Base-by-base conservation (phyloP, 768 basidiomycete species). In the Xanthoconium stramineum region DNA sequence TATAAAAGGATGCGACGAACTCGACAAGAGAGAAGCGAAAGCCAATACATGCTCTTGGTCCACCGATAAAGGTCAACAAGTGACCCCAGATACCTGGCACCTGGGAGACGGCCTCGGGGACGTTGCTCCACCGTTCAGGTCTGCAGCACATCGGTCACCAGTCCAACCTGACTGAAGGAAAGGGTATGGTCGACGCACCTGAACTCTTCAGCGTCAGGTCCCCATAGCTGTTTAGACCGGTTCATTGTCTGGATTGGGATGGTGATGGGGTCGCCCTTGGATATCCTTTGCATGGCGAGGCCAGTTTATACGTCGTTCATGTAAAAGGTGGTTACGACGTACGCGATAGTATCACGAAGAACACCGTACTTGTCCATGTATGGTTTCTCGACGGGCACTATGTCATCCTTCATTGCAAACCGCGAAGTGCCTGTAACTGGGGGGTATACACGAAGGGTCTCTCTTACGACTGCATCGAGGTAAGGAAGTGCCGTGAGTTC, bases 1-100 rank as follows among this genome's bases (percentile, higher is more conserved):
- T 10, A 1, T 36, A 30, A 29, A 8, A 29, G 17, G n/a, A 14
- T 1, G n/a, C 10, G n/a, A 32, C 82, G 39, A 56, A 84, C 82
- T 84, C 84, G 15, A 80, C 72, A 20, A 87, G 67, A 14, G 86
- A 75, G 64, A 88, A 88, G 5, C 82, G 78, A 64, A 81, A 87
- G 0, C 85, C 85, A 36, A 88, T 86, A 57, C 86, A 89, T 0
- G 83, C 77, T 19, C 78, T 77, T 14, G 84, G 82, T 6, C 87
- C 87, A 35, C 83, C 83, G 3, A 85, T 61, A 76, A 89, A 89
- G 0, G 82, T 78, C 36, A 87, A 64, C 58, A 83, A 63, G 61
- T 85, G 78, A 9, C 80, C 76, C 79, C 80, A 86, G 0, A 87
- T 75, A 7, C 85, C 82, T 6, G 87, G 87, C 20, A 88, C 70